Percentiles rank a stretch among this genome's conserved stretches.
Conservation (phyloP, 257 asterid genomes). For the Solanum neorickii region DNA sequence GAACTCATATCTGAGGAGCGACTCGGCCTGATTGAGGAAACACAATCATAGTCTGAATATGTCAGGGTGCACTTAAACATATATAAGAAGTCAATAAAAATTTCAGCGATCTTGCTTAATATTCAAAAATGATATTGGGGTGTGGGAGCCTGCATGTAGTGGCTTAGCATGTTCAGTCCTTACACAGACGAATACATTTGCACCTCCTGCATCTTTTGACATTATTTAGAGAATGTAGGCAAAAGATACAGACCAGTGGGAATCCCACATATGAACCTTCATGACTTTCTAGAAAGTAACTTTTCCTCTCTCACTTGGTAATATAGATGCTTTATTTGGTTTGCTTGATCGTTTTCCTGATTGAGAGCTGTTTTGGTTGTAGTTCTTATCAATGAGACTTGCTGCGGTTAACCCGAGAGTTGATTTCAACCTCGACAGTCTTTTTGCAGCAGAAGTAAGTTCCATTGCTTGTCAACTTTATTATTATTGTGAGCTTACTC, state of each 20-base stretch:
- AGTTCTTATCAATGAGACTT: slow-evolving; percentile 89
- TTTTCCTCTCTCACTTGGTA: background rate
- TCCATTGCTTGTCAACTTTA: background rate
- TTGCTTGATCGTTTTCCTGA: background rate
- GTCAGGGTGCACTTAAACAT: background rate
- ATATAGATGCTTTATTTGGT: background rate
- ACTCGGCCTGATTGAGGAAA: background rate
- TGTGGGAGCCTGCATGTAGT: background rate
- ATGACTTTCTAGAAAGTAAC: background rate
- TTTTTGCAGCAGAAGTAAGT: slow-evolving; percentile 67
- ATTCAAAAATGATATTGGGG: background rate
- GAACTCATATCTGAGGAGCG: background rate
- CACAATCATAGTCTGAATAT: background rate
- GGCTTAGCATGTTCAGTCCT: background rate
- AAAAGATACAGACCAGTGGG: background rate
- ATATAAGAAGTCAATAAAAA: background rate
- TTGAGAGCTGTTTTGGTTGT: slow-evolving; percentile 14
- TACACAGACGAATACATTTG: background rate
- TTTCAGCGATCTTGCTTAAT: background rate
- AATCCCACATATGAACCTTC: background rate
- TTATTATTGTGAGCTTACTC: background rate
- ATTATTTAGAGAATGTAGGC: background rate
- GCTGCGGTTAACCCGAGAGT: slow-evolving; percentile 77
- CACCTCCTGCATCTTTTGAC: background rate
- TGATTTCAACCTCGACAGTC: slow-evolving; percentile 55